Percentiles rank a stretch among this genome's conserved stretches.
Conservation (phyloP, 257 asterid genomes). For the Solanum chilense region DNA sequence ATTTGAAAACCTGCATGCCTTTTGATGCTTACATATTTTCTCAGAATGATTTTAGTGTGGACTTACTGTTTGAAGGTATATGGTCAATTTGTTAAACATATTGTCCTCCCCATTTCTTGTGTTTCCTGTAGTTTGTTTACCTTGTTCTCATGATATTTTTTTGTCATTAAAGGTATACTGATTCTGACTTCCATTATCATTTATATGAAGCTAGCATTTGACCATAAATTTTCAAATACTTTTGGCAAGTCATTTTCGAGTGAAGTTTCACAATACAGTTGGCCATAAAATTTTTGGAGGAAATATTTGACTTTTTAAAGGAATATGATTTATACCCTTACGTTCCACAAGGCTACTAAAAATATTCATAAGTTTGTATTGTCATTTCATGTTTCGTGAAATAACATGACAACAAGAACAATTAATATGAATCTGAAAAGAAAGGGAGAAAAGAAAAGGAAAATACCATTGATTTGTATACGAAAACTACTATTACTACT, state of each 20-base stretch:
- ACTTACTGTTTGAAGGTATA: background rate
- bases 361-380: background rate
- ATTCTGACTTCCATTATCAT: background rate
- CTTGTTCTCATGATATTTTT: background rate
- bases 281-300: too few species aligned
- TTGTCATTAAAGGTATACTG: background rate
- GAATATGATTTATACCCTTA: too few species aligned
- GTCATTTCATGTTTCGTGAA: background rate
- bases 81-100: background rate
- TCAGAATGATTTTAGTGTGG: background rate
- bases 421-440: background rate
- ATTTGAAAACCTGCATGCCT: background rate
- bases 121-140: background rate
- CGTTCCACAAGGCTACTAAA: too few species aligned
- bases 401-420: background rate
- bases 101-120: background rate
- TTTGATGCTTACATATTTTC: background rate
- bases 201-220: background rate
- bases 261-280: too few species aligned
- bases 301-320: too few species aligned
- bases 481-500: background rate
- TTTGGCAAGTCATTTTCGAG: too few species aligned
- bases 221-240: too few species aligned
- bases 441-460: background rate
- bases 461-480: background rate